Conservation (phyloP, 2,329 filamentous ascomycete genomes). For the Ophiostoma montium region DNA sequence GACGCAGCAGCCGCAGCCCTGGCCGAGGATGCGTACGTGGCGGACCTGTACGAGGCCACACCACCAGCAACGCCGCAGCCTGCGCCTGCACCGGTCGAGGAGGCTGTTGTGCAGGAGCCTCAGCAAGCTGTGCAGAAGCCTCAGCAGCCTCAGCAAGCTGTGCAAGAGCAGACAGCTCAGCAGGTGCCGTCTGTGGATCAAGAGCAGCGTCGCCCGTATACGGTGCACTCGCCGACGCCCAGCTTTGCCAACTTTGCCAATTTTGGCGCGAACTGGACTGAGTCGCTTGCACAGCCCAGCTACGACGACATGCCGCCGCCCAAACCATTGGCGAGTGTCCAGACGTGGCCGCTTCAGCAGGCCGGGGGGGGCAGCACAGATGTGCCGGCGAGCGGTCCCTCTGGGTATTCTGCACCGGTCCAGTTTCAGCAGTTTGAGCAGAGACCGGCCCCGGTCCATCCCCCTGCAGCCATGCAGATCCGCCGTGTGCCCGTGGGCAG, state of each 20-base stretch:
- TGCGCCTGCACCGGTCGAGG: no score
- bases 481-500: constrained; percentile 27
- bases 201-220: neutral
- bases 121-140: neutral
- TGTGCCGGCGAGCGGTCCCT: no score
- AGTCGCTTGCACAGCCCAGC: constrained; percentile 1
- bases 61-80: constrained; percentile 7
- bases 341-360: constrained; percentile 11
- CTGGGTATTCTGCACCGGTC: constrained; percentile 25
- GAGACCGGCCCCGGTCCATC: neutral
- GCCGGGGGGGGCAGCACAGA: no score
- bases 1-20: no score
- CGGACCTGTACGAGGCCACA: constrained; percentile 10
- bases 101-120: no score
- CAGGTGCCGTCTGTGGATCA: neutral
- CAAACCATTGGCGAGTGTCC: constrained; percentile 8
- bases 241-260: neutral
- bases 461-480: constrained; percentile 20
- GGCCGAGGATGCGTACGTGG: neutral
- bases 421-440: neutral
- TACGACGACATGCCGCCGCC: no score
- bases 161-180: neutral
- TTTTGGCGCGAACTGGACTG: neutral
- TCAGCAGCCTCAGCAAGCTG: neutral
- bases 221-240: neutral